phyloP scores from a whole-genome alignment of 1,284 basidiomycete genomes.

The Tremellales sp. region DNA sequence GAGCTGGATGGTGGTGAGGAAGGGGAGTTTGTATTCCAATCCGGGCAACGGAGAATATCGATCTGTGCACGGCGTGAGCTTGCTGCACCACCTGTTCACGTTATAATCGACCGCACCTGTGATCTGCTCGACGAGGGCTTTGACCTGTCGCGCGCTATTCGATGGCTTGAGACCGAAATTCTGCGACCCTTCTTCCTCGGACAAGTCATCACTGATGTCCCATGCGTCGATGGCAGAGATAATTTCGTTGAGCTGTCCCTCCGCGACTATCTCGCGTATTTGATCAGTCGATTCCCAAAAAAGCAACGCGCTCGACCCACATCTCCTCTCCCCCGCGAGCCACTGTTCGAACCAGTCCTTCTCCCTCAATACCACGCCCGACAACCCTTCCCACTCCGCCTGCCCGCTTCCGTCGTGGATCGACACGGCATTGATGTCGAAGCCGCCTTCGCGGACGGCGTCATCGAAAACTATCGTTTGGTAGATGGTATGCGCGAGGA shows the following conservation, averaged over 20 bases:
- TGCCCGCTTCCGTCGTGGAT: conserved; percentile 20
- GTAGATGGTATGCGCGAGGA: conserved; percentile 93
- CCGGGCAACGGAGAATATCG: conserved; percentile 83
- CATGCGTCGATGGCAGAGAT: conserved; percentile 80
- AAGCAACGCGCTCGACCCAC: conserved; percentile 59
- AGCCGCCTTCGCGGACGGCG: conserved; percentile 70
- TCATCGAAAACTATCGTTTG: conserved; percentile 86
- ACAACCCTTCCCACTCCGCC: conserved; percentile 66
- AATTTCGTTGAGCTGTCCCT: conserved; percentile 66
- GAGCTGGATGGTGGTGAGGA: conserved; percentile 78
- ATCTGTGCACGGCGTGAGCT: conserved; percentile 52
- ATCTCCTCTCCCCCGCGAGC: conserved; percentile 80
- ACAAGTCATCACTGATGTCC: conserved; percentile 68
- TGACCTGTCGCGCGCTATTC: conserved; percentile 72
- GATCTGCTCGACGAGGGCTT: conserved; percentile 79
- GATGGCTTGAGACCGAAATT: conserved; percentile 57
- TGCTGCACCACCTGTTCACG: not conserved
- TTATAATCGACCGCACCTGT: conserved; percentile 57
- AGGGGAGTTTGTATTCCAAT: conserved; percentile 70
- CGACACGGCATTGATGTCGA: conserved; percentile 54
- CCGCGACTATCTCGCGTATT: too few relatives aligned
- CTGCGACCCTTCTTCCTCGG: conserved; percentile 54
- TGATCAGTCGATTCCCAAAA: not conserved
- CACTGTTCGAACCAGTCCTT: conserved; percentile 86
- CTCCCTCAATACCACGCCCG: conserved; percentile 74